phyloP scores from a whole-genome alignment of 495 filamentous ascomycete species.

The Neurospora sp. region DNA sequence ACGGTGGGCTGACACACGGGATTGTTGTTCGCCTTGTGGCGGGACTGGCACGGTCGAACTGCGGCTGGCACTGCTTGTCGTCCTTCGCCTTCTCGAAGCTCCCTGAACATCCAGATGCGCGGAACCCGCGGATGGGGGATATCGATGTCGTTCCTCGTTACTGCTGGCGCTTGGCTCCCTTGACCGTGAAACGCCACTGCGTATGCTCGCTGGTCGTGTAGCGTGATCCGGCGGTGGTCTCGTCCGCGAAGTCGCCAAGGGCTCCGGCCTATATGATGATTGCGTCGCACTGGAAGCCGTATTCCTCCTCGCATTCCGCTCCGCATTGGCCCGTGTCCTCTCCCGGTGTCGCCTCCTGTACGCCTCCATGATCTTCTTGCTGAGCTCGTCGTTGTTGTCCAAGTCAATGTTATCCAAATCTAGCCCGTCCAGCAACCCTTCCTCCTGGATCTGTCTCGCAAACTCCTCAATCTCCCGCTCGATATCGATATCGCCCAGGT shows the following conservation, averaged over 20 bases:
- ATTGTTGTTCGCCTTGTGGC: conserved; percentile 23
- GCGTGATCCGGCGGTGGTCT: conserved; percentile 19
- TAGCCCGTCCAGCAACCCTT: conserved; percentile 75
- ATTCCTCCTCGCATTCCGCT: conserved; percentile 26
- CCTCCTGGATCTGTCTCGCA: conserved; percentile 75
- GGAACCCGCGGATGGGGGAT: conserved; percentile 30
- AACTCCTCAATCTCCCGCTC: conserved; percentile 69
- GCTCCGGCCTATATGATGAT: conserved; percentile 25
- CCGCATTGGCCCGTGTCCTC: conserved; percentile 23
- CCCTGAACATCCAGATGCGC: conserved; percentile 36
- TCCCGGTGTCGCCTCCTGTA: conserved; percentile 63
- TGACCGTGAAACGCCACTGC: conserved; percentile 21
- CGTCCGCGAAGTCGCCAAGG: conserved; percentile 9
- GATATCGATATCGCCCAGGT: conserved; percentile 61
- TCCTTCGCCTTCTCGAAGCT: conserved; percentile 29
- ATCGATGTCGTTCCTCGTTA: conserved; percentile 33
- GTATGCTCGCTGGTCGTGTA: conserved; percentile 28
- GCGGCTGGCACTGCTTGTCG: conserved; percentile 29
- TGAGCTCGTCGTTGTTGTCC: conserved; percentile 72
- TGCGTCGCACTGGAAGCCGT: conserved; percentile 17
- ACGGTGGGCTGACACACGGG: conserved; percentile 31
- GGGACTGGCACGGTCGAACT: conserved; percentile 34
- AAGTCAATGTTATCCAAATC: conserved; percentile 73
- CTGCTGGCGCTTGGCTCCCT: conserved; percentile 27
- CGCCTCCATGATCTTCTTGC: conserved; percentile 77